Evolutionary conservation across 106 monocot species (phyloP).

Genomic region (Phalaenopsis aphrodite): DNA sequence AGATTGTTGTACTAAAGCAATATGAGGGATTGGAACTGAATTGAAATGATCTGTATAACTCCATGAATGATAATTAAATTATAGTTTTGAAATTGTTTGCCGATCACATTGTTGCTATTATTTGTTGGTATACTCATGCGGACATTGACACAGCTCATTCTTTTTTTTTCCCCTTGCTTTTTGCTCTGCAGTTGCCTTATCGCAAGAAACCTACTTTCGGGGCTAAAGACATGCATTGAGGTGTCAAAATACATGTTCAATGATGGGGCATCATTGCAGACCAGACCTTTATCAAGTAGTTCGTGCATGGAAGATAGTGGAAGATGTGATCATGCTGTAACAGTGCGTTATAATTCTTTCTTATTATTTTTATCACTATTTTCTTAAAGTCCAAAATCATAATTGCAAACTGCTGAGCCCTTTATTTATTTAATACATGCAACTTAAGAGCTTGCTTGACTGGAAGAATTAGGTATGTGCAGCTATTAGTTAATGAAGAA

Average conservation of each 20-base stretch:
- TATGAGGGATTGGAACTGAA: neutral
- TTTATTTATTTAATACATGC: neutral
- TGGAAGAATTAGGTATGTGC: neutral
- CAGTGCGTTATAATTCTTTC: neutral
- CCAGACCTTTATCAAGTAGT: constrained; percentile 29
- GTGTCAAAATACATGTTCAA: constrained; percentile 78
- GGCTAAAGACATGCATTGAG: constrained; percentile 85
- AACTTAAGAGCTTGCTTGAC: neutral
- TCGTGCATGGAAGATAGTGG: constrained; percentile 46
- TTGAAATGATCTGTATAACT: neutral
- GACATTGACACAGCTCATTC: neutral
- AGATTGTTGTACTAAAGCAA: neutral
- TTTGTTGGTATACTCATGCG: neutral
- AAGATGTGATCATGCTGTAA: neutral
- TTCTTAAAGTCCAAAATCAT: neutral
- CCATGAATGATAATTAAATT: neutral
- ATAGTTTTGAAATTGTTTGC: neutral
- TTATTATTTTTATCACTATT: neutral
- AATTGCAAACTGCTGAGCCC: neutral
- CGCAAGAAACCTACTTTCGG: constrained; percentile 87
- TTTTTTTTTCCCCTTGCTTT: neutral
- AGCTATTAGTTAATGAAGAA: too few relatives aligned
- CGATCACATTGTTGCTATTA: neutral
- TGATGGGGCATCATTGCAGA: constrained; percentile 34
- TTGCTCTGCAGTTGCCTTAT: constrained; percentile 76